These are phyloP conservation scores for Aspergillus ochraceus DNA, from an alignment of 2,329 filamentous ascomycete species.

Conservation along the genomic window DNA sequence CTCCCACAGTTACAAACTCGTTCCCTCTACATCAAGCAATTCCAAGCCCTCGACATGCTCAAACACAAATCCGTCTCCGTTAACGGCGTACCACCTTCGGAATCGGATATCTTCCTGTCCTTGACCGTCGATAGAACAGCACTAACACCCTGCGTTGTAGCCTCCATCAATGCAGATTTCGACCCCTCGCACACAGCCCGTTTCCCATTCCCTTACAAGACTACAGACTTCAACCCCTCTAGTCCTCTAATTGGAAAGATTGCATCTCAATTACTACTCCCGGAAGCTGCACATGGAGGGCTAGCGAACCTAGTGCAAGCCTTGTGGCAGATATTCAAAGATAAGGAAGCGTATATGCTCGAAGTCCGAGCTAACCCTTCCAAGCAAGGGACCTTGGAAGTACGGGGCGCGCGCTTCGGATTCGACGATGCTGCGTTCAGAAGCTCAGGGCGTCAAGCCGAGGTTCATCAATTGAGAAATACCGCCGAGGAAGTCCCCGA, in stretches of 20 bases:
- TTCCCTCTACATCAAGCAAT: conserved; percentile 56
- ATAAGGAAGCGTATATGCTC: conserved; percentile 66
- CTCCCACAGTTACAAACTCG: conserved; percentile 43
- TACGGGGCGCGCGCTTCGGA: conserved; percentile 58
- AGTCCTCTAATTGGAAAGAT: conserved; percentile 39
- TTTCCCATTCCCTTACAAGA: conserved; percentile 64
- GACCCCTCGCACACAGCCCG: conserved; percentile 48
- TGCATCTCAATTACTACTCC: conserved; percentile 55
- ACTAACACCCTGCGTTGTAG: conserved; percentile 64
- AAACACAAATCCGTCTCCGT: conserved; percentile 51
- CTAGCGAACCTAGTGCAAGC: conserved; percentile 53
- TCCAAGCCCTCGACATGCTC: conserved; percentile 58
- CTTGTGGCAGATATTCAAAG: conserved; percentile 60
- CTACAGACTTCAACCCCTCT: conserved; percentile 46
- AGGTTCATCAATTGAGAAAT: conserved; percentile 60
- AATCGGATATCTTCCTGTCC: conserved; percentile 55
- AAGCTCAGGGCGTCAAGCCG: conserved; percentile 60
- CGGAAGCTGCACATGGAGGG: conserved; percentile 44
- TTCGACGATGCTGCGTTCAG: conserved; percentile 71
- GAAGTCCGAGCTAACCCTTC: conserved; percentile 51
- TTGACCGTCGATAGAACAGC: conserved; percentile 66
- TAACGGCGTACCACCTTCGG: conserved; percentile 35
- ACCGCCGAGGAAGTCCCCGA: conserved; percentile 52
- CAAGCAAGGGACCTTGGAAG: conserved; percentile 46
- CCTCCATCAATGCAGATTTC: conserved; percentile 53